Evolutionary conservation across 805 yeast species (phyloP).

Genomic region (Candida coquimbonensis): DNA sequence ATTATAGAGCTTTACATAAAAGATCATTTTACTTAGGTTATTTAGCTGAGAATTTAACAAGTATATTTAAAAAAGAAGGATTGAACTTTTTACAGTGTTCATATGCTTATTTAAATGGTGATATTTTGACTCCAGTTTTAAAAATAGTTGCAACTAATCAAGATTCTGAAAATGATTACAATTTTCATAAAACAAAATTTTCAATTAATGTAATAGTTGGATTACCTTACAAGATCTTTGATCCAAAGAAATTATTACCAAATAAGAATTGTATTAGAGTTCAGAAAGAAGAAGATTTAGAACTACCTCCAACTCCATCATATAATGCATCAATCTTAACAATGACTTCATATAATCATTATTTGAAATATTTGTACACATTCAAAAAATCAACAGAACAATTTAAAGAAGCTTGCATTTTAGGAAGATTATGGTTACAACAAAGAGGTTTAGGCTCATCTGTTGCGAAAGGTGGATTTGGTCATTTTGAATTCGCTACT

Average conservation of each 20-base stretch:
- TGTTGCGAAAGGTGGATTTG: constrained; percentile 73
- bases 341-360: constrained; percentile 59
- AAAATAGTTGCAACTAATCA: constrained; percentile 50
- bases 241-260: constrained; percentile 67
- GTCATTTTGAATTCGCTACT: constrained; percentile 82
- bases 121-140: constrained; percentile 68
- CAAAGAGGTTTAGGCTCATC: constrained; percentile 77
- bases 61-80: constrained; percentile 44
- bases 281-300: constrained; percentile 28
- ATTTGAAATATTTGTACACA: constrained; percentile 69
- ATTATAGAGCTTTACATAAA: constrained; percentile 85
- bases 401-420: constrained; percentile 77
- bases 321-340: constrained; percentile 79
- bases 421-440: constrained; percentile 84
- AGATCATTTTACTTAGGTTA: constrained; percentile 82
- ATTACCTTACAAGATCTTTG: constrained; percentile 65
- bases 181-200: constrained; percentile 64
- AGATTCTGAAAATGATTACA: constrained; percentile 38
- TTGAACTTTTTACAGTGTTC: constrained; percentile 44
- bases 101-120: constrained; percentile 70
- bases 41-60: constrained; percentile 57
- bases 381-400: constrained; percentile 70
- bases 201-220: constrained; percentile 68
- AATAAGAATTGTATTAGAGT: constrained; percentile 78
- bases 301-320: constrained; percentile 70